Conservation (phyloP, 768 basidiomycete species). For the Pleurotus tuber-regium region DNA sequence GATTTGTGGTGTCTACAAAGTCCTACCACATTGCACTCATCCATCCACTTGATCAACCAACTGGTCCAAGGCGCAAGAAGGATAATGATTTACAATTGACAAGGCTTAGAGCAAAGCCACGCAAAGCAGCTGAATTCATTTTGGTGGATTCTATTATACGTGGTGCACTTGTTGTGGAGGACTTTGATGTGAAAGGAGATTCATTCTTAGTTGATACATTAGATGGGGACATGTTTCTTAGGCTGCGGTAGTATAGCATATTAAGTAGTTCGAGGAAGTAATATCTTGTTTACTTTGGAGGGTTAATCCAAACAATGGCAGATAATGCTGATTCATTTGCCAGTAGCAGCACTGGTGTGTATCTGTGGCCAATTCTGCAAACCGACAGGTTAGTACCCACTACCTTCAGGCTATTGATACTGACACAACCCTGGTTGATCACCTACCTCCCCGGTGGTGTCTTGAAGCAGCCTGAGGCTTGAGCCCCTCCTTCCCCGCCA, state of each 20-base stretch:
- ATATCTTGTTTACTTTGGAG: too few relatives aligned
- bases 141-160: conserved; percentile 25
- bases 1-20: background rate
- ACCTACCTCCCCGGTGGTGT: too few relatives aligned
- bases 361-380: too few relatives aligned
- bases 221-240: conserved; percentile 29
- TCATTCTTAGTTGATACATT: conserved; percentile 24
- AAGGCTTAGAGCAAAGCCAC: conserved; percentile 12
- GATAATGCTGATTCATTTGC: too few relatives aligned
- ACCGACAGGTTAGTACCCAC: too few relatives aligned
- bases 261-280: too few relatives aligned
- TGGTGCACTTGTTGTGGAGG: conserved; percentile 23
- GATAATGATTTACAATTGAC: conserved; percentile 23
- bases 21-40: conserved; percentile 20
- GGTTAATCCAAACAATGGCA: too few relatives aligned
- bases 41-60: conserved; percentile 17
- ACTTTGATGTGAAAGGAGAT: conserved; percentile 15
- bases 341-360: too few relatives aligned
- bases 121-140: conserved; percentile 18
- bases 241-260: background rate
- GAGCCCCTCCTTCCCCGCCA: too few relatives aligned
- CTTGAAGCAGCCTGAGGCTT: too few relatives aligned
- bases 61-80: conserved; percentile 11
- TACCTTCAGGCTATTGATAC: too few relatives aligned
- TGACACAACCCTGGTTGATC: too few relatives aligned